A percentile compares a stretch with the other conserved stretches of the same genome.
These are phyloP conservation scores for Penicillium ochrochloron DNA, from an alignment of 495 filamentous ascomycete species.

Conservation along the genomic window DNA sequence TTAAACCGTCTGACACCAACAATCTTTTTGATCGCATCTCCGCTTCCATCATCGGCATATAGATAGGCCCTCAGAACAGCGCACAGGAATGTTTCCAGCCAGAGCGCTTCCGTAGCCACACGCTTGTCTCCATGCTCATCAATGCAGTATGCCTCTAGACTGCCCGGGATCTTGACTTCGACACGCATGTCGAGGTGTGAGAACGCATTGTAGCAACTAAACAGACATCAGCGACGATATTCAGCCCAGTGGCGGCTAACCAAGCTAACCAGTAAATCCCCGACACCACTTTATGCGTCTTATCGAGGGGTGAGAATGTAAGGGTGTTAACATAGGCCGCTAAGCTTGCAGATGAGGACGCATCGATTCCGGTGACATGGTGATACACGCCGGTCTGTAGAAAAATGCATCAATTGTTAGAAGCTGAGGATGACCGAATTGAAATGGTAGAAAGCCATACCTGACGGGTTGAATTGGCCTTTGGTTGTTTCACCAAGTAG, in stretches of 20 bases:
- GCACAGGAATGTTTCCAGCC: constrained; percentile 97
- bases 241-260: background rate
- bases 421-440: background rate
- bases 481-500: constrained; percentile 87
- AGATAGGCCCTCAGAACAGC: constrained; percentile 90
- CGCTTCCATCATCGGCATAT: constrained; percentile 92
- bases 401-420: constrained; percentile 14
- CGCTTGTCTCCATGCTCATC: constrained; percentile 95
- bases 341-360: constrained; percentile 93
- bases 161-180: constrained; percentile 93
- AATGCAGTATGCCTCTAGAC: constrained; percentile 93
- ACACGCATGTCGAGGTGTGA: constrained; percentile 98
- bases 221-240: constrained; percentile 25
- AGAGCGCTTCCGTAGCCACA: constrained; percentile 87
- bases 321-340: constrained; percentile 98
- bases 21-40: constrained; percentile 90
- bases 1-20: constrained; percentile 95
- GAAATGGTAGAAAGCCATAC: constrained; percentile 31
- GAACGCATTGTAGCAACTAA: constrained; percentile 98
- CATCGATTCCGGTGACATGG: constrained; percentile 97
- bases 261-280: constrained; percentile 83
- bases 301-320: constrained; percentile 84
- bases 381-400: constrained; percentile 88
- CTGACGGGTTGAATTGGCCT: constrained; percentile 56
- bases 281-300: constrained; percentile 87